Percentiles rank a stretch among this genome's conserved stretches.
phyloP scores from a whole-genome alignment of 345 rosid species.

The Eucalyptus regnans region DNA sequence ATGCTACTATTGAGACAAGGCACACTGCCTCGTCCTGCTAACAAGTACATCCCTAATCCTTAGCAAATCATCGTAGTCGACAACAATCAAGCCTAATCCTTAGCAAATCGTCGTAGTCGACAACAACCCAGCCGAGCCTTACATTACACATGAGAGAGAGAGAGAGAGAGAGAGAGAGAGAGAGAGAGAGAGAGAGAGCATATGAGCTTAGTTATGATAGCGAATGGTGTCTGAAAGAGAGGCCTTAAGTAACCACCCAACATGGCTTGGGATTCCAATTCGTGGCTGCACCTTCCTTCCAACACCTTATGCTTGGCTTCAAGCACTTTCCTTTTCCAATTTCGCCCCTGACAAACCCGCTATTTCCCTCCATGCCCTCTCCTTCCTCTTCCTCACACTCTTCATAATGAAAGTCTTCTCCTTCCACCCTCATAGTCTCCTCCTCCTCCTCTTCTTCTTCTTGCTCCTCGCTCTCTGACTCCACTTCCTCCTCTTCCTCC shows the following conservation, averaged over 20 bases:
- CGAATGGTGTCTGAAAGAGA: background rate
- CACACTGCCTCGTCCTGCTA: background rate
- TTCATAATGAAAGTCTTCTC: background rate
- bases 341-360: conserved; percentile 12
- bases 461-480: background rate
- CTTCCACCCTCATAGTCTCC: background rate
- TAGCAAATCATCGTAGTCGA: background rate
- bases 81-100: background rate
- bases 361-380: conserved; percentile 3
- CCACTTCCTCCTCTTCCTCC: background rate
- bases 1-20: background rate
- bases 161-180: background rate
- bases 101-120: background rate
- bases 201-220: background rate
- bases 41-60: background rate
- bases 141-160: background rate
- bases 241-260: background rate
- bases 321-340: conserved; percentile 16
- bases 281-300: conserved; percentile 46
- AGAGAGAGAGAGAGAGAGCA: background rate
- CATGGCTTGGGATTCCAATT: background rate
- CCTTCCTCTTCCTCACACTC: background rate
- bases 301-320: conserved; percentile 13
- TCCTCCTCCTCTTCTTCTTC: background rate
- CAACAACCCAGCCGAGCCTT: background rate